Conservation (phyloP, 371 early-diverging fungal species). For the Mortierella sp. region DNA sequence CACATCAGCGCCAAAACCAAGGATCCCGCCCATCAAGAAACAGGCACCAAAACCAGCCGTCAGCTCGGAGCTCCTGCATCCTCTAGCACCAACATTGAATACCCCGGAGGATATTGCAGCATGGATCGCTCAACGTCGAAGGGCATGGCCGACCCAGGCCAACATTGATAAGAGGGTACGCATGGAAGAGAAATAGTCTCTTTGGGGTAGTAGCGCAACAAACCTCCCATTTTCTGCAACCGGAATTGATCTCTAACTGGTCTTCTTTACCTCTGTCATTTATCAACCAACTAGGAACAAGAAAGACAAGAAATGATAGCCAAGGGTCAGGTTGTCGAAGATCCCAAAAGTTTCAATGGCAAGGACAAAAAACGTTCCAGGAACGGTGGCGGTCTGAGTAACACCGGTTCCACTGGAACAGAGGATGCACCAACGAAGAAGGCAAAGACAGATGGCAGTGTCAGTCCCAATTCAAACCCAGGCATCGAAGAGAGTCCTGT, state of each 20-base stretch:
- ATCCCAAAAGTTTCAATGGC: constrained; percentile 6
- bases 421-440: constrained; percentile 4
- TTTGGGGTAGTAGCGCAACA: too few species aligned
- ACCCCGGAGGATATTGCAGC: constrained; percentile 47
- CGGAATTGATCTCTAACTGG: too few species aligned
- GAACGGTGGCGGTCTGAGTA: too few species aligned
- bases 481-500: constrained; percentile 4
- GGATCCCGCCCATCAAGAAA: background rate
- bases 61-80: constrained; percentile 20
- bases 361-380: constrained; percentile 7
- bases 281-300: constrained; percentile 25
- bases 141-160: constrained; percentile 41
- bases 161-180: constrained; percentile 44
- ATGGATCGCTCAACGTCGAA: constrained; percentile 50
- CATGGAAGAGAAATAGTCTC: too few species aligned
- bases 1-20: background rate
- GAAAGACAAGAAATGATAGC: constrained; percentile 48
- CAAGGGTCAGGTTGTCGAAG: constrained; percentile 41
- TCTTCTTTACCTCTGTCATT: too few species aligned
- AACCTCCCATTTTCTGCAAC: too few species aligned
- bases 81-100: constrained; percentile 31
- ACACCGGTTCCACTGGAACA: too few species aligned
- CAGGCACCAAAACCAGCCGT: constrained; percentile 11
- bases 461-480: too few species aligned
- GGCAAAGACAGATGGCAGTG: constrained; percentile 3